Percentiles rank a stretch among this genome's conserved stretches.
Evolutionary conservation across 2,329 filamentous ascomycete genomes (phyloP).

Genomic region (Ophiosphaerella narmari): DNA sequence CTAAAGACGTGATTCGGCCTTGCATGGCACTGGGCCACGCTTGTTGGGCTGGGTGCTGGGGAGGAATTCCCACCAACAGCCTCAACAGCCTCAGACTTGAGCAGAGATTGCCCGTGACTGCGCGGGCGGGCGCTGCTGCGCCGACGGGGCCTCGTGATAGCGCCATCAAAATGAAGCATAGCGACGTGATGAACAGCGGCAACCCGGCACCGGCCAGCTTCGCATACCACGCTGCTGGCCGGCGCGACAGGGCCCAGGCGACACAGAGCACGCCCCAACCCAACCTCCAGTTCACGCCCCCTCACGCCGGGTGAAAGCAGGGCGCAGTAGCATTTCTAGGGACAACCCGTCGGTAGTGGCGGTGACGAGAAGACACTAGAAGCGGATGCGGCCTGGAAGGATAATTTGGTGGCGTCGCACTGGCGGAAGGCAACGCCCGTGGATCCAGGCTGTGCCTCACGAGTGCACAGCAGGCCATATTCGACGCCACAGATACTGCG

Average conservation of each 20-base stretch:
- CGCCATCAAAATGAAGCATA: no score
- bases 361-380: background rate
- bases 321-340: slow-evolving; percentile 10
- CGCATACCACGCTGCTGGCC: background rate
- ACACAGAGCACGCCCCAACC: slow-evolving; percentile 9
- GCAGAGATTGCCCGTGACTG: background rate
- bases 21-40: background rate
- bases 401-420: slow-evolving; percentile 1
- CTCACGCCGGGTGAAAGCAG: slow-evolving; percentile 14
- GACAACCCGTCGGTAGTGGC: no score
- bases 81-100: background rate
- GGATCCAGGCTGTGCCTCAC: no score
- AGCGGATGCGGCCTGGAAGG: slow-evolving; percentile 5
- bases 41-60: background rate
- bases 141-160: no score
- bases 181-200: background rate
- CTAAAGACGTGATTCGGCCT: slow-evolving; percentile 30
- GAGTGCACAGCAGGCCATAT: background rate
- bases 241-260: slow-evolving; percentile 8
- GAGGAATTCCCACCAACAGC: slow-evolving; percentile 4
- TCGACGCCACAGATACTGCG: background rate
- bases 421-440: background rate
- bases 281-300: slow-evolving; percentile 4
- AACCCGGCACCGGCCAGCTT: background rate
- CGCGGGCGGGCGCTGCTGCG: no score